Conservation (phyloP, 169 alveolate species). For the Hepatocystis sp. region DNA sequence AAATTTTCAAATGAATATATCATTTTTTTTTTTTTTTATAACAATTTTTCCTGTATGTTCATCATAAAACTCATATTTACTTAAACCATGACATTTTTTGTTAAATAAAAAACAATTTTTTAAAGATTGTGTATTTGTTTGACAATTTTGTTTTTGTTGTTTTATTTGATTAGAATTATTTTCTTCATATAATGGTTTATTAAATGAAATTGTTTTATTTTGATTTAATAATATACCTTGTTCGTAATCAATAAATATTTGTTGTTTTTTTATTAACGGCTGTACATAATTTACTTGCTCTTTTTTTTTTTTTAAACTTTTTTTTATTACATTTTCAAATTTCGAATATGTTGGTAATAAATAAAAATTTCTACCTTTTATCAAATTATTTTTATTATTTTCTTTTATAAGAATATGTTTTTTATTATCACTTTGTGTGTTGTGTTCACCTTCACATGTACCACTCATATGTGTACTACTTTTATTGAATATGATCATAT, state of each 20-base stretch:
- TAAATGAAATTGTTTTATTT: not conserved
- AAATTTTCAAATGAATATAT: too few relatives aligned
- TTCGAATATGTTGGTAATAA: conserved; percentile 33
- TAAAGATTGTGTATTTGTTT: too few relatives aligned
- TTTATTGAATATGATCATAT: too few relatives aligned
- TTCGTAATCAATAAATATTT: conserved; percentile 42
- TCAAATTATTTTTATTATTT: not conserved
- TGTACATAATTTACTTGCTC: conserved; percentile 16
- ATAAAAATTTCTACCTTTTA: conserved; percentile 16
- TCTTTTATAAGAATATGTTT: too few relatives aligned
- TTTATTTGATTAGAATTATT: too few relatives aligned
- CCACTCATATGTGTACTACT: too few relatives aligned
- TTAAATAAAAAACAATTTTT: conserved; percentile 8
- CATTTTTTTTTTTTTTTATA: conserved; percentile 16
- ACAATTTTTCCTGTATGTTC: conserved; percentile 29
- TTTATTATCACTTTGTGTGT: too few relatives aligned
- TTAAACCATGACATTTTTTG: conserved; percentile 58
- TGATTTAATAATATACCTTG: conserved; percentile 14
- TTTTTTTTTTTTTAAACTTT: conserved; percentile 6
- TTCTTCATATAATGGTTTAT: too few relatives aligned
- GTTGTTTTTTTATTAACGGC: conserved; percentile 54
- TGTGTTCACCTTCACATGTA: too few relatives aligned
- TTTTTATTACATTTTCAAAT: conserved; percentile 30
- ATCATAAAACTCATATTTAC: conserved; percentile 42
- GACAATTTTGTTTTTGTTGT: too few relatives aligned